A percentile compares a stretch with the other conserved stretches of the same genome.
Evolutionary conservation across 805 yeast species (phyloP).

Genomic region (Sugiyamaella qingdaonensis): DNA sequence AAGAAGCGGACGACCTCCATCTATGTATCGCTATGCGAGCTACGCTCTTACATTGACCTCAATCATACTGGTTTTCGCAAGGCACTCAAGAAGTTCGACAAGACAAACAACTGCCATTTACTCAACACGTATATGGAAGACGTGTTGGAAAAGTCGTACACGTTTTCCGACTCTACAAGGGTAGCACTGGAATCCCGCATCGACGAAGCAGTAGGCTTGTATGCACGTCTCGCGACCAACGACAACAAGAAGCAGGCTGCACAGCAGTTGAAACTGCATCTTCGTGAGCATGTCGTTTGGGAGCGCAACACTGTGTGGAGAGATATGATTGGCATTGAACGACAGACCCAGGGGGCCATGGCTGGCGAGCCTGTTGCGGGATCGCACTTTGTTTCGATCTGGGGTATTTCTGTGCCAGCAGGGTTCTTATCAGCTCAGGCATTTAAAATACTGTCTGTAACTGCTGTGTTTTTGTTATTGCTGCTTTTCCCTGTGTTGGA

Average conservation of each 20-base stretch:
- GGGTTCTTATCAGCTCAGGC: slow-evolving; percentile 37
- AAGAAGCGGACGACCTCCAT: slow-evolving; percentile 61
- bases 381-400: slow-evolving; percentile 5
- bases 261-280: slow-evolving; percentile 46
- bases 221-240: slow-evolving; percentile 49
- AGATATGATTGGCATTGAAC: slow-evolving; percentile 86
- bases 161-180: slow-evolving; percentile 51
- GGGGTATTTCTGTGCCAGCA: slow-evolving; percentile 30
- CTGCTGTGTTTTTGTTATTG: slow-evolving; percentile 45
- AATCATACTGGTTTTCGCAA: slow-evolving; percentile 87
- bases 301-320: slow-evolving; percentile 98
- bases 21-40: slow-evolving; percentile 74
- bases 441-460: slow-evolving; percentile 46
- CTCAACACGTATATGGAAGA: slow-evolving; percentile 53
- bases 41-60: slow-evolving; percentile 76
- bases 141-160: slow-evolving; percentile 44
- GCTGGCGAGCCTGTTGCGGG: slow-evolving; percentile 3
- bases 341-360: slow-evolving; percentile 73
- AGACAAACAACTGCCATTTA: slow-evolving; percentile 60
- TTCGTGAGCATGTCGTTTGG: slow-evolving; percentile 94
- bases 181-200: slow-evolving; percentile 49
- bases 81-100: slow-evolving; percentile 89
- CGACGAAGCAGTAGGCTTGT: slow-evolving; percentile 48
- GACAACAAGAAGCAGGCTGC: slow-evolving; percentile 42
- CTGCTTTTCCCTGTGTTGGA: slow-evolving; percentile 40